phyloP scores from a whole-genome alignment of 306 rosid genomes.

The Pterocarpus santalinus region DNA sequence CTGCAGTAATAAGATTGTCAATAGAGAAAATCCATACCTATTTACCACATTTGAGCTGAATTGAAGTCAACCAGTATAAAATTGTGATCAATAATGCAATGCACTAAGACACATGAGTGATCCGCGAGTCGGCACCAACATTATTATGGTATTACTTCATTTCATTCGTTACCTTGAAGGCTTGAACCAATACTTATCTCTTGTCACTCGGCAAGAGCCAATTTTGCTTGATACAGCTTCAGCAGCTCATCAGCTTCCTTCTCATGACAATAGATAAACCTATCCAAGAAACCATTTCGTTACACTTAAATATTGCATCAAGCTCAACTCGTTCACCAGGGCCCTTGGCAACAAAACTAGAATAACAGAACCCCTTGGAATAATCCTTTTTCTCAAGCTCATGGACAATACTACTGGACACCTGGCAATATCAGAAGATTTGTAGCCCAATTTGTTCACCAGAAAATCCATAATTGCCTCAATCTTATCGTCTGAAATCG shows the following conservation, averaged over 20 bases:
- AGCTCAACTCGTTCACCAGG: not conserved
- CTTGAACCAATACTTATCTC: not conserved
- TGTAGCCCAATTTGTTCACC: conserved; percentile 45
- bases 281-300: conserved; percentile 31
- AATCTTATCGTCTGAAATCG: conserved; percentile 42
- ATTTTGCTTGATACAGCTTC: not conserved
- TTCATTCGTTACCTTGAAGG: too few species aligned
- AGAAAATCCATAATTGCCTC: conserved; percentile 43
- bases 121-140: too few species aligned
- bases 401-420: not conserved
- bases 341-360: conserved; percentile 42
- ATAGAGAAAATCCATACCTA: not conserved
- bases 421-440: conserved; percentile 14
- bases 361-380: conserved; percentile 52
- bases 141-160: too few species aligned
- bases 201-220: not conserved
- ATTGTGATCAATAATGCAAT: not conserved
- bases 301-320: not conserved
- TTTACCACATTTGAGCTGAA: not conserved
- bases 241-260: not conserved
- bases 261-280: conserved; percentile 32
- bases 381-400: conserved; percentile 42
- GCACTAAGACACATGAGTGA: not conserved
- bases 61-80: not conserved
- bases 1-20: not conserved